Conservation (phyloP, 805 yeast species). For the Starmerella asiatica region DNA sequence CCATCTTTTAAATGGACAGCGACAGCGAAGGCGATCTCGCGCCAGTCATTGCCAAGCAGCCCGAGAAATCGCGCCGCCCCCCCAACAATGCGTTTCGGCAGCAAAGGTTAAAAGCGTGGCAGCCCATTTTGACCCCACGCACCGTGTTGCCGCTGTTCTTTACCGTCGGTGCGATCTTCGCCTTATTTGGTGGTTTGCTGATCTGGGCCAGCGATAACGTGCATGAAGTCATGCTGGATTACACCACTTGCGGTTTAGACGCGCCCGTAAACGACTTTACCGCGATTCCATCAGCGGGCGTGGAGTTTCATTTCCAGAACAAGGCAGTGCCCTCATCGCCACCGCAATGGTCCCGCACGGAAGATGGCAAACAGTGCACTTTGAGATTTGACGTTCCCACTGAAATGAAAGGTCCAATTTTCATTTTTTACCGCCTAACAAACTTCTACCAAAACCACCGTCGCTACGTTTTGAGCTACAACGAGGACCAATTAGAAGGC, state of each 20-base stretch:
- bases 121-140: constrained; percentile 82
- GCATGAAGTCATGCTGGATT: constrained; percentile 60
- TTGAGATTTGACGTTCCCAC: constrained; percentile 61
- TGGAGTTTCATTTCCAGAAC: constrained; percentile 47
- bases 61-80: constrained; percentile 31
- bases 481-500: constrained; percentile 70
- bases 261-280: constrained; percentile 36
- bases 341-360: constrained; percentile 54
- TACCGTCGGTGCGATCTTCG: constrained; percentile 60
- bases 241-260: constrained; percentile 48
- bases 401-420: constrained; percentile 57
- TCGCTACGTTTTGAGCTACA: constrained; percentile 76
- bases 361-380: constrained; percentile 40
- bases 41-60: constrained; percentile 21
- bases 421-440: constrained; percentile 70
- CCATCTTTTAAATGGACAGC: too few relatives aligned
- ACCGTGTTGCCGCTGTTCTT: constrained; percentile 78
- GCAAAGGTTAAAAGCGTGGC: constrained; percentile 57
- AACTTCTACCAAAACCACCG: constrained; percentile 92
- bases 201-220: constrained; percentile 66
- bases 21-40: constrained; percentile 27
- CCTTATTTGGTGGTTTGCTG: constrained; percentile 83
- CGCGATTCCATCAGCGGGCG: constrained; percentile 47
- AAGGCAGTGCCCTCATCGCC: constrained; percentile 27
- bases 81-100: constrained; percentile 36